Percentiles rank a stretch among this genome's conserved stretches.
phyloP scores from a whole-genome alignment of 2,329 filamentous ascomycete species.

The Fusarium xylarioides region DNA sequence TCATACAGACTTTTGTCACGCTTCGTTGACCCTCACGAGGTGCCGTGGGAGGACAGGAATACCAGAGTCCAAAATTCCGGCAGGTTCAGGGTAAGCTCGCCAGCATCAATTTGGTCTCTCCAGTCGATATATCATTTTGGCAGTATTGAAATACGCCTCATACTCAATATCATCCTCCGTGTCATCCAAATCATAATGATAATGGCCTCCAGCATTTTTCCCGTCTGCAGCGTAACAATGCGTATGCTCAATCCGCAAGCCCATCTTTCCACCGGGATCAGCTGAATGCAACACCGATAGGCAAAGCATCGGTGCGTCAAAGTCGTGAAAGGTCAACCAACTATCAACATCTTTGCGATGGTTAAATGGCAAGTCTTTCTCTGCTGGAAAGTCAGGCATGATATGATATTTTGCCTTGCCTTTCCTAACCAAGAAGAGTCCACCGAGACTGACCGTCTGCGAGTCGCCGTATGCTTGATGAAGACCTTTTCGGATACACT shows the following conservation, averaged over 20 bases:
- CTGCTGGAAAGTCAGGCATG: background rate
- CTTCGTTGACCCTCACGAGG: too few relatives aligned
- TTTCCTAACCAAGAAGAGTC: background rate
- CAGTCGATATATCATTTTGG: background rate
- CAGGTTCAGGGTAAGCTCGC: background rate
- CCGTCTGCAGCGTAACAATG: constrained; percentile 51
- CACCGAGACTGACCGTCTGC: background rate
- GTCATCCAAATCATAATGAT: constrained; percentile 52
- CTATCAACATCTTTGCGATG: background rate
- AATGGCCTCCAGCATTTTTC: constrained; percentile 43
- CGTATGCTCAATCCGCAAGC: constrained; percentile 55
- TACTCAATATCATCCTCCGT: constrained; percentile 51
- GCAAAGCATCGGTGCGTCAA: background rate
- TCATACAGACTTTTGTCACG: too few relatives aligned
- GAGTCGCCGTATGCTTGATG: background rate
- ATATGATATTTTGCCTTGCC: background rate
- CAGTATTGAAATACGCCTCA: constrained; percentile 50
- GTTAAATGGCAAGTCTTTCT: background rate
- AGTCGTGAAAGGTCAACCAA: background rate
- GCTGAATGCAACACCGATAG: fast-evolving
- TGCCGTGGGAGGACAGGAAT: too few relatives aligned
- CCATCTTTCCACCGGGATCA: fast-evolving
- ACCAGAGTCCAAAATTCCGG: fast-evolving
- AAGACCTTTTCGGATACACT: background rate
- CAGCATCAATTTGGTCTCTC: background rate